phyloP scores from a whole-genome alignment of 164 flowering plant species.

The Sedum album region DNA sequence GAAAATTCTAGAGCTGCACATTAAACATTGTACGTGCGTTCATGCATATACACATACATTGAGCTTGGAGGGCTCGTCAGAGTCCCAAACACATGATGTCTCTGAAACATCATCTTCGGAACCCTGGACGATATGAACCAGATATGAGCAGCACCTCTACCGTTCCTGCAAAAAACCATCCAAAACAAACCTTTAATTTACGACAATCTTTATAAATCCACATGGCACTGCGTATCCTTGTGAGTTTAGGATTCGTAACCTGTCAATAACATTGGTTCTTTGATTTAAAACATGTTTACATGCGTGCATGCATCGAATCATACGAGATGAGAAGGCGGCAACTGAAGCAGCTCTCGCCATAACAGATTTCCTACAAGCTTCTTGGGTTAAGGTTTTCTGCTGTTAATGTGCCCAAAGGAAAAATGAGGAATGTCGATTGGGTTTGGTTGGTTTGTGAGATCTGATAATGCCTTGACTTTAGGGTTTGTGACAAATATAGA shows the following conservation, averaged over 20 bases:
- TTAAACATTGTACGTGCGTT: not conserved
- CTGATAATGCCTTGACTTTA: no score
- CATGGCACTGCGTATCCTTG: not conserved
- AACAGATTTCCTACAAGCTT: not conserved
- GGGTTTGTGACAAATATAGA: no score
- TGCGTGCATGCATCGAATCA: slow-evolving; percentile 2
- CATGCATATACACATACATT: not conserved
- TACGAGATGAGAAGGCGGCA: not conserved
- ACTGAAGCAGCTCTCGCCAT: not conserved
- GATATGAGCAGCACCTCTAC: no score
- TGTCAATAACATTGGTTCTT: not conserved
- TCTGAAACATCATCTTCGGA: not conserved
- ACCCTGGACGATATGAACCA: no score
- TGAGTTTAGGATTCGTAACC: not conserved
- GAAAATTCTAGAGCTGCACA: not conserved
- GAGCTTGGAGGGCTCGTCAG: not conserved
- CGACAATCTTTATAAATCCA: not conserved
- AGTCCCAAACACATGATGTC: not conserved
- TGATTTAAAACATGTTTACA: not conserved
- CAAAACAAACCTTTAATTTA: not conserved
- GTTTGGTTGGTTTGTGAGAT: no score
- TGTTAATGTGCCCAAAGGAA: no score
- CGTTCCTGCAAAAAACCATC: not conserved
- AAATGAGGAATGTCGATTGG: no score
- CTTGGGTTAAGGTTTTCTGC: no score